These are phyloP conservation scores for Hypoxylon lenormandii DNA, from an alignment of 495 filamentous ascomycete genomes.

Conservation along the genomic window DNA sequence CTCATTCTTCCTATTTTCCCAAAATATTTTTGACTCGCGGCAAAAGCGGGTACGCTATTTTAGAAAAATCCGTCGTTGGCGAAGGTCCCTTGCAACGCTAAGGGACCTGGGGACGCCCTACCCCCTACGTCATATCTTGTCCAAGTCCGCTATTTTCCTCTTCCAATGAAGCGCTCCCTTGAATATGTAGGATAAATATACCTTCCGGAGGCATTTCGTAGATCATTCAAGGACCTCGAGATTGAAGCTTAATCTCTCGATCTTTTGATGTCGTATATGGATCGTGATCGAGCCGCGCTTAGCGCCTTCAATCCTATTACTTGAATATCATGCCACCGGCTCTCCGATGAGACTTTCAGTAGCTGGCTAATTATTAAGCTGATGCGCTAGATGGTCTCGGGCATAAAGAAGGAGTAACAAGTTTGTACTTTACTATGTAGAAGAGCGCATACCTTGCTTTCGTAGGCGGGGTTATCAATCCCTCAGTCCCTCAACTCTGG, in stretches of 20 bases:
- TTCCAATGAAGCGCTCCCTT: not conserved
- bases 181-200: not conserved
- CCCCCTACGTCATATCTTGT: conserved; percentile 45
- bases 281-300: conserved; percentile 14
- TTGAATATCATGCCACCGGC: not conserved
- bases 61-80: conserved; percentile 6
- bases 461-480: conserved; percentile 10
- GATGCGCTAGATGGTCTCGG: not conserved
- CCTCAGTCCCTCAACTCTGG: not conserved
- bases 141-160: not conserved
- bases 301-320: conserved; percentile 23
- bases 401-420: too few relatives aligned
- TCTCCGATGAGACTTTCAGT: not conserved
- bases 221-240: conserved; percentile 5
- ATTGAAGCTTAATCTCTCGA: not conserved
- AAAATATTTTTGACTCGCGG: conserved; percentile 9
- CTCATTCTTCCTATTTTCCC: not conserved
- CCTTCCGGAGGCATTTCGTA: not conserved
- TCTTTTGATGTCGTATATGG: not conserved
- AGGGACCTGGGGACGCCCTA: too few relatives aligned
- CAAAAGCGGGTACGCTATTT: conserved; percentile 33
- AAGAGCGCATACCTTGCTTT: not conserved
- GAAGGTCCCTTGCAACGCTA: conserved; percentile 2
- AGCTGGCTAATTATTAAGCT: not conserved
- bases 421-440: too few relatives aligned